Evolutionary conservation across 345 rosid species (phyloP), one percentile per base, ranked within the genome.

Genomic region (Zanthoxylum bungeanum): DNA sequence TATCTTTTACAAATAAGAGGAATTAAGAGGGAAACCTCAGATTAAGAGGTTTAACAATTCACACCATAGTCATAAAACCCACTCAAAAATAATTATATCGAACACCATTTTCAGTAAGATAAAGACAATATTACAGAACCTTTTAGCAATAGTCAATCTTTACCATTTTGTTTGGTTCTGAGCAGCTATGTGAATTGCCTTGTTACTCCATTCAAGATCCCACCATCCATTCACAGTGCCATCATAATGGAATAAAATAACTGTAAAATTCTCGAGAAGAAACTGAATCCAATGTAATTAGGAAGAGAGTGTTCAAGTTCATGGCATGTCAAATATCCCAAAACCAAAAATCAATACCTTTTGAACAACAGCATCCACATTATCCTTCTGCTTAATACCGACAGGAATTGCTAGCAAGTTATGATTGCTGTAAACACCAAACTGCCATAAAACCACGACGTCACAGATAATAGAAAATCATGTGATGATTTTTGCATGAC

Each of bases 131-230:
- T 11, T 30, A 28, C 44, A 51, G 51, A 36, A 27, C 39, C 16
- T 28, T 66, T 68, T 16, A n/a, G 60, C 68, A 34, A 30, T 28
- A 65, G 21, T 27, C 60, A 69, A 55, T 3, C 79, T 17, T 51
- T 76, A 94, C 99, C 99, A 95, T 76, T 95, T 95, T 21, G 98
- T 95, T 71, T 95, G 99, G 84, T 95, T 95, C 68, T 84, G 87
- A 75, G 96, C 99, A 80, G 87, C 93, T 69, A 95, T 83, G 80
- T 92, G 99, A 68, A 86, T 75, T 56, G 96, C 98, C 74, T 86
- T 74, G 60, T 74, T 76, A 77, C 88, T 88, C 99, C 99, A 95
- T 33, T 83, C 85, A 33, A 92, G 86, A 83, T 89, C 89, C 83
- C 84, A 76, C 99, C 99, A 95, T 7, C 83, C 89, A 71, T 89